These are phyloP conservation scores for Macrolepiota fuliginosa DNA, from an alignment of 768 basidiomycete species.

Conservation along the genomic window DNA sequence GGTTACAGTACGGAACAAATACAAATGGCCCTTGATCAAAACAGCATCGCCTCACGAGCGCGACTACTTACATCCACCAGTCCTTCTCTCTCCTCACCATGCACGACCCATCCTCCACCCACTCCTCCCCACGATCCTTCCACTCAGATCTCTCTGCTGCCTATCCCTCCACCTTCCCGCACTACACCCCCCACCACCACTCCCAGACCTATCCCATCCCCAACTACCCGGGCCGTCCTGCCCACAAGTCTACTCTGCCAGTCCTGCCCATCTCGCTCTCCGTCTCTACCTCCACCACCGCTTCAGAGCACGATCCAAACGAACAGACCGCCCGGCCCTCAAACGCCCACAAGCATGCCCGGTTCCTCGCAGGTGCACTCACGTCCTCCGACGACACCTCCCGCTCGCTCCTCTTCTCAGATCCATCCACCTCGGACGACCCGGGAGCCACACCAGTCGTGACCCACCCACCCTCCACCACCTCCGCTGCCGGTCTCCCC, in stretches of 20 bases:
- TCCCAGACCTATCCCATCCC: constrained; percentile 27
- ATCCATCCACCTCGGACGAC: constrained; percentile 6
- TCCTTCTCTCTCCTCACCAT: not conserved
- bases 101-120: constrained; percentile 31
- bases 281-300: constrained; percentile 36
- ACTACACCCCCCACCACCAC: constrained; percentile 17
- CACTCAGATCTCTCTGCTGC: constrained; percentile 24
- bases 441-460: constrained; percentile 16
- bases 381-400: constrained; percentile 9
- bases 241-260: constrained; percentile 21
- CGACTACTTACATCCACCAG: not conserved
- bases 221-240: constrained; percentile 20
- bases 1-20: constrained; percentile 12
- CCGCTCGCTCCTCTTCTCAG: constrained; percentile 12
- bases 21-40: constrained; percentile 20
- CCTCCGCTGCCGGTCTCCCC: constrained; percentile 14
- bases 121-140: constrained; percentile 29
- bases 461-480: constrained; percentile 14
- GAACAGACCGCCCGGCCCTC: constrained; percentile 48
- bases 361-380: constrained; percentile 34
- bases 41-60: not conserved
- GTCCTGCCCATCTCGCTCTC: constrained; percentile 27
- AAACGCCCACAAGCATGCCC: constrained; percentile 43
- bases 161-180: constrained; percentile 15
- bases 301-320: constrained; percentile 39